phyloP scores from a whole-genome alignment of 164 flowering plant species.

The Tetracentron sinense region DNA sequence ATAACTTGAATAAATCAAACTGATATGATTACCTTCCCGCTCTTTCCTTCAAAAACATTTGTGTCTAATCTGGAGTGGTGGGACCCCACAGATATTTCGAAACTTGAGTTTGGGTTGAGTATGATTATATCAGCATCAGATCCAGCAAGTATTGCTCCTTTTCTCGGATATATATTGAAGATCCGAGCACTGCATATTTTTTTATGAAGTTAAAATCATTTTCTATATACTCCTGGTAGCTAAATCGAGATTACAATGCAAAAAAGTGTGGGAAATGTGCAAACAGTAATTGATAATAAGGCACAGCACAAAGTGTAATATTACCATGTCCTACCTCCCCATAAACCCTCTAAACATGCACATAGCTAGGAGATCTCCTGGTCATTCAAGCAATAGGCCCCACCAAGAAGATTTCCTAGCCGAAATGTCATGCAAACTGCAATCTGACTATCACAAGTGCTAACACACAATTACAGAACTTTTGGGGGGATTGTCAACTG shows the following conservation, averaged over 20 bases:
- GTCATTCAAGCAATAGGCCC: no score
- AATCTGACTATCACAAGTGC: no score
- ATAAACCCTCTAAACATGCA: no score
- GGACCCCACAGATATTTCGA: slow-evolving; percentile 51
- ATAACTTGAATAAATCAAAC: no score
- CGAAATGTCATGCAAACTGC: no score
- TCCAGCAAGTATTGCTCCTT: slow-evolving; percentile 88
- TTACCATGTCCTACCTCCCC: neutral
- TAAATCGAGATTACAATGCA: no score
- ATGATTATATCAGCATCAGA: slow-evolving; percentile 97
- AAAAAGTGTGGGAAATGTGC: neutral
- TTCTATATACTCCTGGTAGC: neutral
- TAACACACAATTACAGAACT: no score
- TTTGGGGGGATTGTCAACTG: no score
- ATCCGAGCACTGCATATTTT: slow-evolving; percentile 63
- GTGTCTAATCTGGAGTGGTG: slow-evolving; percentile 88
- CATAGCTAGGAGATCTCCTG: no score
- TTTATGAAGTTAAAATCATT: neutral
- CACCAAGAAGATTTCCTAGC: neutral
- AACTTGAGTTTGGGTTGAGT: slow-evolving; percentile 81
- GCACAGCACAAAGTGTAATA: no score
- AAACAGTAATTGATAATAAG: neutral
- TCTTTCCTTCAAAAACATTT: slow-evolving; percentile 82
- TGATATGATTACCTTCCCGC: slow-evolving; percentile 59
- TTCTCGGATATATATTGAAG: slow-evolving; percentile 92